A percentile compares a stretch with the other conserved stretches of the same genome.
These are phyloP conservation scores for Globisporangium echinulatum DNA, from an alignment of 352 stramenopile species.

Conservation along the genomic window DNA sequence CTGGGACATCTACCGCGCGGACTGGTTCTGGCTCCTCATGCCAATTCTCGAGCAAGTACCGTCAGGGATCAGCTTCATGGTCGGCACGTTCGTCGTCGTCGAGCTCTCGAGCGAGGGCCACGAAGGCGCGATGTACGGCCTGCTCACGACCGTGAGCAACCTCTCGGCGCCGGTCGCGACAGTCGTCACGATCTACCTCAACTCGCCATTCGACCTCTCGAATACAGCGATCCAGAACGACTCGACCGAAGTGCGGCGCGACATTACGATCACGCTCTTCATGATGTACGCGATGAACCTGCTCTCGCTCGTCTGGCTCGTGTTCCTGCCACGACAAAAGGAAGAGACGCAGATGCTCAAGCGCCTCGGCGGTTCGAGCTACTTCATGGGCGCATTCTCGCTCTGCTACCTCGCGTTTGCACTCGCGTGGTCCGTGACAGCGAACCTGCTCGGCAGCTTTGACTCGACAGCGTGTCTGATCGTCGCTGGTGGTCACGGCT, in stretches of 20 bases:
- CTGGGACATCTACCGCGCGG: conserved; percentile 39
- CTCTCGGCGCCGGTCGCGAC: conserved; percentile 36
- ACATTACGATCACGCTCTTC: conserved; percentile 42
- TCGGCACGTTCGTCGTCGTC: conserved; percentile 50
- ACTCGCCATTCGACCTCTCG: conserved; percentile 32
- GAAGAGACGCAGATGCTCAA: conserved; percentile 60
- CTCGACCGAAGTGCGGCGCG: conserved; percentile 26
- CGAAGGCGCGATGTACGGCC: conserved; percentile 56
- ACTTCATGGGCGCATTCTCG: conserved; percentile 41
- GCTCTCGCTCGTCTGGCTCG: conserved; percentile 38
- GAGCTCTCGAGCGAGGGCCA: conserved; percentile 50
- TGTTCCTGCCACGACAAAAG: conserved; percentile 61
- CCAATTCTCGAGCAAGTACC: conserved; percentile 42
- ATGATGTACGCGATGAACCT: conserved; percentile 53
- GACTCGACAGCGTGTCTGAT: conserved; percentile 38
- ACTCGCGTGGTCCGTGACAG: conserved; percentile 45
- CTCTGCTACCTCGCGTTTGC: conserved; percentile 35
- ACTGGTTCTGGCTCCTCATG: conserved; percentile 49
- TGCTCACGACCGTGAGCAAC: conserved; percentile 61
- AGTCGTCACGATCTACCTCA: conserved; percentile 32
- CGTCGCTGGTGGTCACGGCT: conserved; percentile 50
- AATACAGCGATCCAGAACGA: conserved; percentile 51
- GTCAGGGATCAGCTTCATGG: conserved; percentile 44
- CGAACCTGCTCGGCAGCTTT: conserved; percentile 60
- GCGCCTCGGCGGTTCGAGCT: conserved; percentile 41